Conservation (phyloP, 352 stramenopile species). For the Phytophthora litchii region DNA sequence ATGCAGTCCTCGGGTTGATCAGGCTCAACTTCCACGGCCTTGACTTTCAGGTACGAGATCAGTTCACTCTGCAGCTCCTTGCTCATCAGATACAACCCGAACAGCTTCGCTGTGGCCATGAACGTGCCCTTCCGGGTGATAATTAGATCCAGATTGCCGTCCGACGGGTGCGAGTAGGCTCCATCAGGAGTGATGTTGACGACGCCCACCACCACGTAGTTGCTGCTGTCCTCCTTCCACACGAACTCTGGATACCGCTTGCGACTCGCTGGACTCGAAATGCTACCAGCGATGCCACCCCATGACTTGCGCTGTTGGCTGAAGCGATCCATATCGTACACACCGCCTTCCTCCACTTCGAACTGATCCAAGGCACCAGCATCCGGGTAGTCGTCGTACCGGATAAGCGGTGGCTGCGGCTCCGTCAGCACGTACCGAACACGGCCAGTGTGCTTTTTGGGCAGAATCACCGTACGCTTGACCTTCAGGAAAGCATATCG, state of each 20-base stretch:
- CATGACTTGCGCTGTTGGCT: conserved; percentile 72
- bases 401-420: conserved; percentile 61
- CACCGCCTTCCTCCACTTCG: conserved; percentile 80
- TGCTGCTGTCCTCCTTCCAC: conserved; percentile 70
- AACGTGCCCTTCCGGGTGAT: conserved; percentile 73
- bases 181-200: conserved; percentile 78
- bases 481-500: conserved; percentile 82
- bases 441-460: conserved; percentile 68
- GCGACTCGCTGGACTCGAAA: conserved; percentile 66
- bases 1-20: conserved; percentile 68
- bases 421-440: conserved; percentile 76
- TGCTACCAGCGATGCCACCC: conserved; percentile 53
- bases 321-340: conserved; percentile 66
- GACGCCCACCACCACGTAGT: conserved; percentile 72
- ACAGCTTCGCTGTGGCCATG: conserved; percentile 47
- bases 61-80: conserved; percentile 74
- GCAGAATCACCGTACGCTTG: conserved; percentile 63
- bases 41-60: conserved; percentile 83
- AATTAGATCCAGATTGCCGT: conserved; percentile 82
- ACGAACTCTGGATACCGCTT: conserved; percentile 62
- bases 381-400: conserved; percentile 82
- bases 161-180: conserved; percentile 74
- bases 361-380: conserved; percentile 80
- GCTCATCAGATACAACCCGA: conserved; percentile 70
- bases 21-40: conserved; percentile 71